Evolutionary conservation across 371 early-diverging fungal species (phyloP).

Genomic region (Actinomortierella ambigua): DNA sequence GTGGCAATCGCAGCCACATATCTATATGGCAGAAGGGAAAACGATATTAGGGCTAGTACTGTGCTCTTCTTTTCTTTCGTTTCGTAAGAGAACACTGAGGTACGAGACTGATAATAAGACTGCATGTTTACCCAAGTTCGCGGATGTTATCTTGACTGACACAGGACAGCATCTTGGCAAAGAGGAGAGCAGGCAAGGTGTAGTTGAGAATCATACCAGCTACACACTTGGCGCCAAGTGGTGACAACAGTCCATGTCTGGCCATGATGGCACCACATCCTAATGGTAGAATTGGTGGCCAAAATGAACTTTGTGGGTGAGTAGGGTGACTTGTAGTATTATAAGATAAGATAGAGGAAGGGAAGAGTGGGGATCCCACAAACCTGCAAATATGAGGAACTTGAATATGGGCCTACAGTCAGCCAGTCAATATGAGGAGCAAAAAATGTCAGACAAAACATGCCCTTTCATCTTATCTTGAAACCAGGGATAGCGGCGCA

Average conservation of each 20-base stretch:
- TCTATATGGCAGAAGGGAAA: too few species aligned
- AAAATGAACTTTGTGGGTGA: neutral
- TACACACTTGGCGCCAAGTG: slow-evolving; percentile 37
- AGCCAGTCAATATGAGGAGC: neutral
- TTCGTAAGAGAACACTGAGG: too few species aligned
- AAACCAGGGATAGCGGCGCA: too few species aligned
- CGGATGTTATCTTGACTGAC: slow-evolving; percentile 22
- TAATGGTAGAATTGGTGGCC: neutral
- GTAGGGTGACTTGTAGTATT: neutral
- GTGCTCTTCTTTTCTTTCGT: too few species aligned
- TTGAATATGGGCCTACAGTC: slow-evolving; percentile 38
- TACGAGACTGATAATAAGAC: too few species aligned
- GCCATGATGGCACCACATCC: slow-evolving; percentile 48
- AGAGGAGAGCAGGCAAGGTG: slow-evolving; percentile 40
- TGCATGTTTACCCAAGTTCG: slow-evolving; percentile 23
- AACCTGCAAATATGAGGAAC: slow-evolving; percentile 40
- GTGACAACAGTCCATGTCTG: slow-evolving; percentile 35
- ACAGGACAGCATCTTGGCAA: slow-evolving; percentile 41
- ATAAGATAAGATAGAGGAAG: neutral
- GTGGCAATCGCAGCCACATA: slow-evolving; percentile 4
- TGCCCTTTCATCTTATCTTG: too few species aligned
- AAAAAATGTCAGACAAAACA: too few species aligned
- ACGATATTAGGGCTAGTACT: too few species aligned
- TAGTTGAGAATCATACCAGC: slow-evolving; percentile 43
- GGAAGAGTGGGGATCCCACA: neutral